phyloP scores from a whole-genome alignment of 2,329 filamentous ascomycete species.

The Penicillium janthinellum region DNA sequence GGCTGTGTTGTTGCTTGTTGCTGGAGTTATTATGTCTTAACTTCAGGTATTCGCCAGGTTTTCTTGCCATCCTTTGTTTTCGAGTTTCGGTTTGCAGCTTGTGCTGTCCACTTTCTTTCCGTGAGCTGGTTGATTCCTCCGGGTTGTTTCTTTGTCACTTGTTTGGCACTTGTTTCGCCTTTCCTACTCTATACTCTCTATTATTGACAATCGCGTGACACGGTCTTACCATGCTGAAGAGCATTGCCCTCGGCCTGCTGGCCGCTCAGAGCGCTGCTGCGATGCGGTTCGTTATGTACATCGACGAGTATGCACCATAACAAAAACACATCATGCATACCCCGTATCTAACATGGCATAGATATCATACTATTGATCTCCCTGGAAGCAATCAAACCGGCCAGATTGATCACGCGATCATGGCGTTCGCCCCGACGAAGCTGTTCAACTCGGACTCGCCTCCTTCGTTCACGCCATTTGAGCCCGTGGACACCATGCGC shows the following conservation, averaged over 20 bases:
- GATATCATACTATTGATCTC: conserved; percentile 46
- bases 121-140: conserved; percentile 5
- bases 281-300: conserved; percentile 48
- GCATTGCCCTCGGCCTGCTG: conserved; percentile 32
- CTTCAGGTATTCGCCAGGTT: background rate
- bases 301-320: conserved; percentile 46
- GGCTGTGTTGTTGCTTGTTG: background rate
- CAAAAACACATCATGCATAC: background rate
- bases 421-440: conserved; percentile 56
- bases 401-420: conserved; percentile 58
- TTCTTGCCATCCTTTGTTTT: background rate
- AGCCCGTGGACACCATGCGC: conserved; percentile 54
- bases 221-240: conserved; percentile 29
- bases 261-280: conserved; percentile 32
- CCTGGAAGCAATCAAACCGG: conserved; percentile 39
- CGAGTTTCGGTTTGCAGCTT: conserved; percentile 1
- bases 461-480: conserved; percentile 56
- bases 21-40: conserved; percentile 7
- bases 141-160: background rate
- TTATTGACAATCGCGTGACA: background rate
- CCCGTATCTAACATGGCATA: conserved; percentile 23
- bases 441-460: conserved; percentile 52
- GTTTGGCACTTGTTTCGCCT: background rate
- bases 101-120: conserved; percentile 8
- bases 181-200: background rate